A percentile compares a stretch with the other conserved stretches of the same genome.
phyloP scores from a whole-genome alignment of 2,329 filamentous ascomycete genomes.

The Rhynchosporium secalis region DNA sequence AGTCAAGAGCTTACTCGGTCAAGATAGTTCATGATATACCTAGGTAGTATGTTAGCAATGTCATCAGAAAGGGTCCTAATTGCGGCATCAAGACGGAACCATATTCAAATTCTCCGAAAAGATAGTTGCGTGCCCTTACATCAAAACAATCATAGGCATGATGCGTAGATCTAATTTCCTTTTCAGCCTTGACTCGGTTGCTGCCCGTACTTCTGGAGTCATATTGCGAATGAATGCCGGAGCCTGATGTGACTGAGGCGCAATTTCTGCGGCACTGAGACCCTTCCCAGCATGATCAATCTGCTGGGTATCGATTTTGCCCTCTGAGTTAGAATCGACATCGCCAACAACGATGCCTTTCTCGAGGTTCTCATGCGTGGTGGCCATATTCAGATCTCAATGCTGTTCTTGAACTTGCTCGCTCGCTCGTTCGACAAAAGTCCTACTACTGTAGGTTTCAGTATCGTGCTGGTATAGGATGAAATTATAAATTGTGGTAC shows the following conservation, averaged over 20 bases:
- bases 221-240: slow-evolving; percentile 45
- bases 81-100: background rate
- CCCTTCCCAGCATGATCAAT: slow-evolving; percentile 25
- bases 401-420: background rate
- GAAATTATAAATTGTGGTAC: background rate
- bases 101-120: background rate
- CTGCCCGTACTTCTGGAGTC: slow-evolving; percentile 50
- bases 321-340: slow-evolving; percentile 27
- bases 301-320: slow-evolving; percentile 26
- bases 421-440: too few relatives aligned
- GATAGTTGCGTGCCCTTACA: slow-evolving; percentile 40
- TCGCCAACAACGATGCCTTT: slow-evolving; percentile 22
- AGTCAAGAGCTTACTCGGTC: slow-evolving; percentile 43
- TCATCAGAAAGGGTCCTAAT: background rate
- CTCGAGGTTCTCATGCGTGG: slow-evolving; percentile 21
- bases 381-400: slow-evolving; percentile 14
- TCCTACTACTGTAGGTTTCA: too few relatives aligned
- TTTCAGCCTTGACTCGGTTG: slow-evolving; percentile 56
- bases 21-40: slow-evolving; percentile 67
- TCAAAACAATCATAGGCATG: slow-evolving; percentile 66
- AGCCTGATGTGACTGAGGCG: slow-evolving; percentile 18
- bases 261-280: background rate
- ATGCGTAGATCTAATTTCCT: slow-evolving; percentile 66
- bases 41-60: background rate
- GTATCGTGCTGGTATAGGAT: too few relatives aligned